A percentile compares a stretch with the other conserved stretches of the same genome.
These are phyloP conservation scores for Colletotrichum tropicale DNA, from an alignment of 2,329 filamentous ascomycete species.

Conservation along the genomic window DNA sequence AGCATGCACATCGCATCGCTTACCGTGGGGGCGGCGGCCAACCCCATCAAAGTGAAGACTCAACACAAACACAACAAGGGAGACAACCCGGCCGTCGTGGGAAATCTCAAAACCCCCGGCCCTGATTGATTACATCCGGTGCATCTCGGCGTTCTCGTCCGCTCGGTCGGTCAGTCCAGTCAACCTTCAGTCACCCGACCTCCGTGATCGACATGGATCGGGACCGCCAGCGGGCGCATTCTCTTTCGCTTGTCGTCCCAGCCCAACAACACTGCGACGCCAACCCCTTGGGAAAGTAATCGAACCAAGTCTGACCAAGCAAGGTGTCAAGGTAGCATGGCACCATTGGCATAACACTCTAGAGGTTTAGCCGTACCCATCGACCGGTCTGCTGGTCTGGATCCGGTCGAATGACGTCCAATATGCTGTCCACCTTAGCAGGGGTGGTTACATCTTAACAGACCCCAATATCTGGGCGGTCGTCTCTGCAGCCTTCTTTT, in stretches of 20 bases:
- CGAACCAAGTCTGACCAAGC: background rate
- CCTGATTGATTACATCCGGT: background rate
- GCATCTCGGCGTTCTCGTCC: constrained; percentile 1
- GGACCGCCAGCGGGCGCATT: background rate
- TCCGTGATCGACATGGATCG: background rate
- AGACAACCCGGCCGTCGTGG: background rate
- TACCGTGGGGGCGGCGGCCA: background rate
- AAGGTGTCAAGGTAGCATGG: background rate
- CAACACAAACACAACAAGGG: background rate
- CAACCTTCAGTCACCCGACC: constrained; percentile 1
- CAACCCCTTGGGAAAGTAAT: background rate
- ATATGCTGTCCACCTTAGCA: background rate
- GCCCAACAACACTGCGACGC: background rate
- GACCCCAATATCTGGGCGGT: background rate
- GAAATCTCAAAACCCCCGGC: background rate
- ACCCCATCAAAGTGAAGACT: background rate
- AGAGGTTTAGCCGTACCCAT: background rate
- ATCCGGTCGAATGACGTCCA: constrained; percentile 7
- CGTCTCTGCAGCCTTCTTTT: background rate
- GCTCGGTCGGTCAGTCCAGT: background rate
- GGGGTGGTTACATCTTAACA: background rate
- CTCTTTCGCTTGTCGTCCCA: background rate
- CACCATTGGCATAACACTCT: background rate
- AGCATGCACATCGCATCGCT: background rate
- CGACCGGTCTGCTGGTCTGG: background rate